Conservation (phyloP, 148 eudicot genomes). For the Rhododendron vialii region DNA sequence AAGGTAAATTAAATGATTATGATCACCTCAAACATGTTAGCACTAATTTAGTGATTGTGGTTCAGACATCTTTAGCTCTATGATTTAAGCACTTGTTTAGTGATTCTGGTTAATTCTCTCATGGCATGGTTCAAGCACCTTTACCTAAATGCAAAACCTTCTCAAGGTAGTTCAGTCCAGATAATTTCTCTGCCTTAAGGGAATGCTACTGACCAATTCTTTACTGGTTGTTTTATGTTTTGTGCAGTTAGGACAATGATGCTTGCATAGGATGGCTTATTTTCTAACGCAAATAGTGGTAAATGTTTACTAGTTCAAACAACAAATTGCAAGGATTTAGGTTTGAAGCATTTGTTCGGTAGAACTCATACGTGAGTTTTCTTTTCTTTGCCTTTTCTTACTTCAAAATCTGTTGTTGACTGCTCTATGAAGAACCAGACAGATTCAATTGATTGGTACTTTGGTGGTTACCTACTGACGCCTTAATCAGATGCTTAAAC, state of each 20-base stretch:
- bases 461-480: background rate
- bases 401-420: background rate
- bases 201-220: background rate
- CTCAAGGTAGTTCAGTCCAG: background rate
- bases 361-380: background rate
- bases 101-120: background rate
- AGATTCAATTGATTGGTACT: background rate
- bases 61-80: background rate
- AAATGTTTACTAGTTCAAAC: background rate
- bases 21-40: background rate
- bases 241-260: background rate
- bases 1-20: slow-evolving; percentile 15
- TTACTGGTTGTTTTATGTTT: background rate
- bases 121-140: background rate
- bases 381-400: background rate
- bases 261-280: background rate
- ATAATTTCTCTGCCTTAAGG: background rate
- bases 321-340: background rate
- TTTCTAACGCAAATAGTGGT: background rate
- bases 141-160: background rate
- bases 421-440: background rate
- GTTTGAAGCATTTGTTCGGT: background rate
- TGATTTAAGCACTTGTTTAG: background rate
- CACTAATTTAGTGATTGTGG: background rate
- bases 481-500: background rate